phyloP scores from a whole-genome alignment of 2,329 filamentous ascomycete species.

The Scedosporium dehoogii region DNA sequence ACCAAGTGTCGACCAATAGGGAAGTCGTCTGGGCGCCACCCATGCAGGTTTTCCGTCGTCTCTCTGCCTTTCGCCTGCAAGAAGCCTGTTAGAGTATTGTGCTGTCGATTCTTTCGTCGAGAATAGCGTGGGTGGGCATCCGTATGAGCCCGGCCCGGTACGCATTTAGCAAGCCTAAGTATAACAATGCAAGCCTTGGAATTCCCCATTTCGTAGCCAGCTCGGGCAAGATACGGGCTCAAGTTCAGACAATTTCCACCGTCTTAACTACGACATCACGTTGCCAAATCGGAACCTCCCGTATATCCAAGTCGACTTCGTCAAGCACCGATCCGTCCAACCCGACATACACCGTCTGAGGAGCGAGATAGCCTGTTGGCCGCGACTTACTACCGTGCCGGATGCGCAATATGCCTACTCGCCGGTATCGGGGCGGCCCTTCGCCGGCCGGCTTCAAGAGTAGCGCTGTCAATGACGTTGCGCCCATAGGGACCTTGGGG shows the following conservation, averaged over 20 bases:
- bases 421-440: background rate
- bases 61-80: too few species aligned
- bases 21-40: too few species aligned
- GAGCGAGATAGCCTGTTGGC: background rate
- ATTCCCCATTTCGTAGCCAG: too few species aligned
- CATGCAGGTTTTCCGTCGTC: too few species aligned
- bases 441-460: background rate
- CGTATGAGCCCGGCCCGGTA: too few species aligned
- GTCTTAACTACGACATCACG: background rate
- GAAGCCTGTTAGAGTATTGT: too few species aligned
- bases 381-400: background rate
- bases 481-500: background rate
- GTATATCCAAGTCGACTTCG: background rate
- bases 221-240: too few species aligned
- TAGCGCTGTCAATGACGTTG: background rate
- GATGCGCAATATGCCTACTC: background rate
- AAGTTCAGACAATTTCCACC: background rate
- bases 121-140: too few species aligned
- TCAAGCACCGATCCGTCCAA: background rate
- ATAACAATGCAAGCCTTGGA: too few species aligned
- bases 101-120: too few species aligned
- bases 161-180: too few species aligned
- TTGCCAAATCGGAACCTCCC: background rate
- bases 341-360: background rate
- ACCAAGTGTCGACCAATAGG: too few species aligned